Evolutionary conservation across 108 stramenopile species (phyloP).

Genomic region (Phaeodactylum tricornutum): DNA sequence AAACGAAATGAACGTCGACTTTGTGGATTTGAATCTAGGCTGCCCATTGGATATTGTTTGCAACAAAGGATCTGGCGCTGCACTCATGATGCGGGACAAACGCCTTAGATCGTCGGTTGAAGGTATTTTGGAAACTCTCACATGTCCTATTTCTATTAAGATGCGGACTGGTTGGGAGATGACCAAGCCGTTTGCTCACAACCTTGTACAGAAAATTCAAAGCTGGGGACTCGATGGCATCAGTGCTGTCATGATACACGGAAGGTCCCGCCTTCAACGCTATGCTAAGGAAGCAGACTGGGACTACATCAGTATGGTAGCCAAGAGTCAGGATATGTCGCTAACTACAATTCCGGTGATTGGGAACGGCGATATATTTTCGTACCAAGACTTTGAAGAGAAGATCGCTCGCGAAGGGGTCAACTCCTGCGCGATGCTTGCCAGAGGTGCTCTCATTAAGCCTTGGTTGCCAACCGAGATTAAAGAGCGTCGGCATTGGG

Average conservation of each 20-base stretch:
- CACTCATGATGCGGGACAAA: conserved; percentile 77
- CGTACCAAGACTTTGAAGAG: conserved; percentile 81
- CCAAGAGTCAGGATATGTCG: conserved; percentile 42
- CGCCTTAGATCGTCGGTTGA: conserved; percentile 69
- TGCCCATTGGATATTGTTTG: conserved; percentile 97
- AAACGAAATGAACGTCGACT: conserved; percentile 72
- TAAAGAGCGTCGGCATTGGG: conserved; percentile 90
- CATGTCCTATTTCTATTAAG: conserved; percentile 90
- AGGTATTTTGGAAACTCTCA: conserved; percentile 57
- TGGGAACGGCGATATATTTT: conserved; percentile 96
- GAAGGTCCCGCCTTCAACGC: conserved; percentile 86
- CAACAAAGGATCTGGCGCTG: conserved; percentile 84
- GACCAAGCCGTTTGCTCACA: conserved; percentile 82
- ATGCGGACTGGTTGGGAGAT: conserved; percentile 96
- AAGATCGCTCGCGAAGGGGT: conserved; percentile 51
- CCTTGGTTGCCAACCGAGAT: conserved; percentile 98
- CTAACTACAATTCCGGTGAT: conserved; percentile 75
- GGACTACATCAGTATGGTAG: conserved; percentile 90
- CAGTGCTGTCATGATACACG: conserved; percentile 86
- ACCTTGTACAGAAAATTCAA: conserved; percentile 74
- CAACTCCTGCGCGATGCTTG: conserved; percentile 89
- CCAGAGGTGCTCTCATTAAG: conserved; percentile 94
- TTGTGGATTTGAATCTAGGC: conserved; percentile 96
- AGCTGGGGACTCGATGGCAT: conserved; percentile 55
- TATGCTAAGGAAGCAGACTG: conserved; percentile 91